These are phyloP conservation scores for Parastagonospora nodorum DNA, from an alignment of 2,329 filamentous ascomycete species.

Conservation along the genomic window DNA sequence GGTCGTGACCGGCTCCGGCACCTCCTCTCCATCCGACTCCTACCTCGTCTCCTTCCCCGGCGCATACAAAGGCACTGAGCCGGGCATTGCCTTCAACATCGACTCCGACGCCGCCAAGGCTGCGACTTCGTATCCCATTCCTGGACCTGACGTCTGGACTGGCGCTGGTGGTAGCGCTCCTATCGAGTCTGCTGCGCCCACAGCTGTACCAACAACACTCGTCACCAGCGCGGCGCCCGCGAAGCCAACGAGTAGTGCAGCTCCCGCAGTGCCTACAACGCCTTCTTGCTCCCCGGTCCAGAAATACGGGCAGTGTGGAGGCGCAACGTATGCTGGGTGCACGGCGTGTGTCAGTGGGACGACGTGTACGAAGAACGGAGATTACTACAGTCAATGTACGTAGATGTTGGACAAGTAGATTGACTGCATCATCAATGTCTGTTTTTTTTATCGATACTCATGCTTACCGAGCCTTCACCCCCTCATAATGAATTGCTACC, in stretches of 20 bases:
- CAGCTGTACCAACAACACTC: slow-evolving; percentile 20
- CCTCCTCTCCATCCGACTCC: slow-evolving; percentile 46
- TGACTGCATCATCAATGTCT: not conserved
- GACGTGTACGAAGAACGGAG: slow-evolving; percentile 26
- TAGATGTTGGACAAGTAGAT: slow-evolving; percentile 5
- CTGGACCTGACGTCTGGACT: slow-evolving; percentile 33
- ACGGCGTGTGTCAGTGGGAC: slow-evolving; percentile 28
- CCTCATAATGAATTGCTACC: slow-evolving; percentile 39
- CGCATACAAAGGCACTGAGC: slow-evolving; percentile 49
- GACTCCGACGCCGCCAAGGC: slow-evolving; percentile 29
- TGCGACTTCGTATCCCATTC: slow-evolving; percentile 34
- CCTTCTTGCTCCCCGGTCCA: slow-evolving; percentile 12
- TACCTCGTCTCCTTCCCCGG: slow-evolving; percentile 53
- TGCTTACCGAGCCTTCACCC: slow-evolving; percentile 44
- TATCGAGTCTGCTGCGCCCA: slow-evolving; percentile 1
- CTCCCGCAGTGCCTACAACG: slow-evolving; percentile 8
- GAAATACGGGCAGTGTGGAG: slow-evolving; percentile 35
- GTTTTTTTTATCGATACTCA: slow-evolving; percentile 38
- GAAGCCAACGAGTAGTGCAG: not conserved
- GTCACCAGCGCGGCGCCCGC: slow-evolving; percentile 14
- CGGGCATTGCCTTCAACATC: slow-evolving; percentile 49
- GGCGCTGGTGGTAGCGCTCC: slow-evolving; percentile 17
- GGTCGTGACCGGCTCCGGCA: slow-evolving; percentile 56
- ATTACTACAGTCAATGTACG: slow-evolving; percentile 35
- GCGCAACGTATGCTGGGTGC: slow-evolving; percentile 23